phyloP scores from a whole-genome alignment of 768 basidiomycete genomes.

The Kockovaella imperatae region DNA sequence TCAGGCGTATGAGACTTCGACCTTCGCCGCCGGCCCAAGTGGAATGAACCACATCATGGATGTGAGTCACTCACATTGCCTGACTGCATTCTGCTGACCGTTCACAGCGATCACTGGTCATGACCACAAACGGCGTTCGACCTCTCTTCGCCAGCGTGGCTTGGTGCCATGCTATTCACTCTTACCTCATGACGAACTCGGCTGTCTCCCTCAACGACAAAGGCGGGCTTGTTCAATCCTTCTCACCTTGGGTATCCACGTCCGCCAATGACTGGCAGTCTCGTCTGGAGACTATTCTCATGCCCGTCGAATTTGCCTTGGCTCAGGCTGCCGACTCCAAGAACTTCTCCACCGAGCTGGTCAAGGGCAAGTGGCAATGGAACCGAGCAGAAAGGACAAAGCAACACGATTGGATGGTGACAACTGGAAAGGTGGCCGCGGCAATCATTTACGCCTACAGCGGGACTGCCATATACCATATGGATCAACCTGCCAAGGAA shows the following conservation, averaged over 20 bases:
- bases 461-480: conserved; percentile 24
- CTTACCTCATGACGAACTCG: conserved; percentile 26
- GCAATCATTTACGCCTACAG: conserved; percentile 32
- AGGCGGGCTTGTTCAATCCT: conserved; percentile 15
- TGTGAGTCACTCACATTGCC: conserved; percentile 19
- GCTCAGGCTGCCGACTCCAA: conserved; percentile 10
- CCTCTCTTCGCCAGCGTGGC: conserved; percentile 27
- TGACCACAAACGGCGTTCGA: conserved; percentile 19
- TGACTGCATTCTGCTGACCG: neutral
- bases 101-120: conserved; percentile 23
- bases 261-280: conserved; percentile 11
- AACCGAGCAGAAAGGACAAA: conserved; percentile 24
- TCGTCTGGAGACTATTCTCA: conserved; percentile 22
- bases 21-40: conserved; percentile 16
- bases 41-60: conserved; percentile 35
- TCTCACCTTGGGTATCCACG: conserved; percentile 18
- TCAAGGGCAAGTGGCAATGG: conserved; percentile 11
- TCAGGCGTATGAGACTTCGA: conserved; percentile 24
- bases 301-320: conserved; percentile 31
- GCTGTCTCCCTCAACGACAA: conserved; percentile 15
- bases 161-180: conserved; percentile 40
- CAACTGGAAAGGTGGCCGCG: conserved; percentile 18
- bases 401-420: conserved; percentile 24
- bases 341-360: conserved; percentile 6
- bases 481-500: conserved; percentile 26